Evolutionary conservation across 495 filamentous ascomycete species (phyloP).

Genomic region (Penicillium salamii): DNA sequence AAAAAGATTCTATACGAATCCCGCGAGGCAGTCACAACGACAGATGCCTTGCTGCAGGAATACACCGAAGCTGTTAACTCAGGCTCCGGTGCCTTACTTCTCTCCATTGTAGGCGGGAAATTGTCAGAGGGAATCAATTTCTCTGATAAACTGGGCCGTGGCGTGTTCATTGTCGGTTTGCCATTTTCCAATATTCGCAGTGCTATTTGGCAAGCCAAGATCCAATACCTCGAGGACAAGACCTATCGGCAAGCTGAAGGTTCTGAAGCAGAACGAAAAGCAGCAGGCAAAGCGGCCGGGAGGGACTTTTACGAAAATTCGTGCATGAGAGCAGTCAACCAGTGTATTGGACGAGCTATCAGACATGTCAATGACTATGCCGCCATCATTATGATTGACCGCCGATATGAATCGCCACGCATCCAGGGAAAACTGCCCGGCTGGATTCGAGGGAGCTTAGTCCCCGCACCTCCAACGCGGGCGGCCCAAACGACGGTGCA

Average conservation of each 20-base stretch:
- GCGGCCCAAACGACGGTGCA: constrained; percentile 28
- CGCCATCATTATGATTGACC: constrained; percentile 80
- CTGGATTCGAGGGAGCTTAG: constrained; percentile 69
- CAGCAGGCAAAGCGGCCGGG: constrained; percentile 59
- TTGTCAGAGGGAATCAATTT: constrained; percentile 98
- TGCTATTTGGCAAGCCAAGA: constrained; percentile 87
- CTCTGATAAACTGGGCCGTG: constrained; percentile 84
- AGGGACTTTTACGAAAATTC: constrained; percentile 91
- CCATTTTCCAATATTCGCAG: constrained; percentile 91
- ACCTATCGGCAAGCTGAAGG: constrained; percentile 44
- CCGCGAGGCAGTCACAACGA: constrained; percentile 42
- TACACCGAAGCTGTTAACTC: constrained; percentile 69
- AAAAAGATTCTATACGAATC: constrained; percentile 69
- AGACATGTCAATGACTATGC: constrained; percentile 87
- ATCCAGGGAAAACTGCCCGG: constrained; percentile 78
- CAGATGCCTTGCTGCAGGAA: constrained; percentile 66
- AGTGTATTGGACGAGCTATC: constrained; percentile 91
- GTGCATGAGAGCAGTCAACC: constrained; percentile 95
- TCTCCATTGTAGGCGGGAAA: constrained; percentile 94
- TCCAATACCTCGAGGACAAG: constrained; percentile 78
- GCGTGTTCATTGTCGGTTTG: constrained; percentile 83
- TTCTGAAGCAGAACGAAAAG: constrained; percentile 32
- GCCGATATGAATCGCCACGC: constrained; percentile 63
- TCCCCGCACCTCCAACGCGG: constrained; percentile 16
- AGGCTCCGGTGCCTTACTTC: constrained; percentile 70